phyloP scores from a whole-genome alignment of 257 asterid species.

The Apocynum venetum region DNA sequence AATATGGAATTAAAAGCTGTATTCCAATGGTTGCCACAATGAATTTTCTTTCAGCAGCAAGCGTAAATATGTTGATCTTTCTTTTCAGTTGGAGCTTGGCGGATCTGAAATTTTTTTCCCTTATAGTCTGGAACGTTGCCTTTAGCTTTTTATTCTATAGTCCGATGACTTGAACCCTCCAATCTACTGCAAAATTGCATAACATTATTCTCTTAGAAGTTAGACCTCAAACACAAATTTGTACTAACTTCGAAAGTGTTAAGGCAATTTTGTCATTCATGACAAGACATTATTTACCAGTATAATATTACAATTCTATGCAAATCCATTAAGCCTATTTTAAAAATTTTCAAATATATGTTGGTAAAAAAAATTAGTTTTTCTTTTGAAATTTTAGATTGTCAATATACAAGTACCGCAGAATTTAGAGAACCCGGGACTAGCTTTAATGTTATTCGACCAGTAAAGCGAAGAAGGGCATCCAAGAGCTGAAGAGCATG shows the following conservation, averaged over 20 bases:
- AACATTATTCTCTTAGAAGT: no score
- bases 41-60: neutral
- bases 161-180: no score
- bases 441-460: neutral
- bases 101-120: no score
- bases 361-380: neutral
- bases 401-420: neutral
- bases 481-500: neutral
- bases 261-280: neutral
- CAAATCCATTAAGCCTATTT: neutral
- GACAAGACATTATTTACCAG: no score
- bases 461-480: neutral
- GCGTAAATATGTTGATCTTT: neutral
- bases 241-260: no score
- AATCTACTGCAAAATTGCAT: no score
- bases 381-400: neutral
- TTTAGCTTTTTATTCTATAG: no score
- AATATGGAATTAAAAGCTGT: neutral
- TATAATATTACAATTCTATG: no score
- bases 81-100: no score
- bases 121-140: no score
- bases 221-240: no score
- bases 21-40: neutral
- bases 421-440: neutral
- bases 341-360: neutral